Conservation (phyloP, 2,329 filamentous ascomycete genomes). For the Arthrinium phaeospermum region DNA sequence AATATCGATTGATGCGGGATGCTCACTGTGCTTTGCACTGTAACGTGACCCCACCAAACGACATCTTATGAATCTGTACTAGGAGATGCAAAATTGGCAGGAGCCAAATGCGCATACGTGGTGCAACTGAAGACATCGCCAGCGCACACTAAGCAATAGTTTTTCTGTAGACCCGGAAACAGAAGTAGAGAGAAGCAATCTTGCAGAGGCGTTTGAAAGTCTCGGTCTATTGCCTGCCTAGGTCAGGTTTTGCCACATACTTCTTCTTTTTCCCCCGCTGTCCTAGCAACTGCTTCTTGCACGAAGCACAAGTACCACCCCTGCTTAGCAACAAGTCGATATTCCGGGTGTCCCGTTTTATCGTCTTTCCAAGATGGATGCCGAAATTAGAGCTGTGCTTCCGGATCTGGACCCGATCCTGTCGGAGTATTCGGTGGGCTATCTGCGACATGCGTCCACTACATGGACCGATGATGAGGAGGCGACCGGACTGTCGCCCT, state of each 20-base stretch:
- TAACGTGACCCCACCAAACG: conserved; percentile 18
- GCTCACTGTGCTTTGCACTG: neutral
- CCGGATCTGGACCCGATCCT: conserved; percentile 88
- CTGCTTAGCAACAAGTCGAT: neutral
- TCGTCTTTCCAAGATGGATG: conserved; percentile 68
- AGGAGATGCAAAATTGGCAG: conserved; percentile 18
- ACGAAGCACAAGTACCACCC: neutral
- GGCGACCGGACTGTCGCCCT: conserved; percentile 70
- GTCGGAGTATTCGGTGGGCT: conserved; percentile 92
- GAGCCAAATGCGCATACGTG: conserved; percentile 17
- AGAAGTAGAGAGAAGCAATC: neutral
- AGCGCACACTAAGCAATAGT: neutral
- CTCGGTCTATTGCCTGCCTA: neutral
- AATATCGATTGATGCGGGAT: rapidly evolving
- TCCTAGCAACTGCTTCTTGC: neutral
- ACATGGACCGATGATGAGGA: conserved; percentile 80
- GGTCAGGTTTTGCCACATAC: neutral
- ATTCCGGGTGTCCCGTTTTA: neutral
- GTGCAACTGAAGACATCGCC: conserved; percentile 5
- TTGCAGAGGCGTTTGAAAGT: neutral
- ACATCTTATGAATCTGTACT: conserved; percentile 11
- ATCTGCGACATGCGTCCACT: conserved; percentile 90
- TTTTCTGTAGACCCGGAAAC: neutral
- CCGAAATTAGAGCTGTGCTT: conserved; percentile 82
- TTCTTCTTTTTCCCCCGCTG: neutral